Percentiles rank a stretch among this genome's conserved stretches.
Conservation (phyloP, 352 stramenopile genomes). For the Bremia lactucae region DNA sequence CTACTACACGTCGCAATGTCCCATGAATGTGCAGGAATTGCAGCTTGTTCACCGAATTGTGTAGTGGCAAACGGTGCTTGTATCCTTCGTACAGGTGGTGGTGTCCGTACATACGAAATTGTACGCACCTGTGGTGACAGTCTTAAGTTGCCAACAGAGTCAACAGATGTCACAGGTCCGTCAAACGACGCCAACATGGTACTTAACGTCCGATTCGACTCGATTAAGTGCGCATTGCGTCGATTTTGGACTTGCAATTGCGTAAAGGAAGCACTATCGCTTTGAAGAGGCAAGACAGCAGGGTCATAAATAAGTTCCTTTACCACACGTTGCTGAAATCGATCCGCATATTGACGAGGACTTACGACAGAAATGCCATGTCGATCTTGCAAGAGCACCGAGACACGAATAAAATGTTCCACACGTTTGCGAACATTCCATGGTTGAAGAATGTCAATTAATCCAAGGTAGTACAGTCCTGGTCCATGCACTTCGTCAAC, state of each 20-base stretch:
- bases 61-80: neutral
- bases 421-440: conserved; percentile 89
- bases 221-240: conserved; percentile 27
- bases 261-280: conserved; percentile 25
- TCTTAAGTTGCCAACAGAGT: conserved; percentile 7
- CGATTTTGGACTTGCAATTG: conserved; percentile 35
- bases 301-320: conserved; percentile 64
- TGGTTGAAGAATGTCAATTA: conserved; percentile 93
- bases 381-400: conserved; percentile 56
- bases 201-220: conserved; percentile 37
- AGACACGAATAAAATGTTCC: conserved; percentile 76
- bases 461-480: conserved; percentile 90
- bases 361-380: conserved; percentile 67
- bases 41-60: no score
- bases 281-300: conserved; percentile 7
- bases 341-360: conserved; percentile 58
- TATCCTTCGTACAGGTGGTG: conserved; percentile 1
- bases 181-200: conserved; percentile 50
- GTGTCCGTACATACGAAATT: conserved; percentile 3
- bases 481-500: conserved; percentile 82
- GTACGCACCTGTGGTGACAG: conserved; percentile 9
- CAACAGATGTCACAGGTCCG: conserved; percentile 9
- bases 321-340: conserved; percentile 67
- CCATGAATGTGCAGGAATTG: conserved; percentile 7
- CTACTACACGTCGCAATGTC: conserved; percentile 6